Evolutionary conservation across 2,329 filamentous ascomycete genomes (phyloP).

Genomic region (Fusarium ambrosium): DNA sequence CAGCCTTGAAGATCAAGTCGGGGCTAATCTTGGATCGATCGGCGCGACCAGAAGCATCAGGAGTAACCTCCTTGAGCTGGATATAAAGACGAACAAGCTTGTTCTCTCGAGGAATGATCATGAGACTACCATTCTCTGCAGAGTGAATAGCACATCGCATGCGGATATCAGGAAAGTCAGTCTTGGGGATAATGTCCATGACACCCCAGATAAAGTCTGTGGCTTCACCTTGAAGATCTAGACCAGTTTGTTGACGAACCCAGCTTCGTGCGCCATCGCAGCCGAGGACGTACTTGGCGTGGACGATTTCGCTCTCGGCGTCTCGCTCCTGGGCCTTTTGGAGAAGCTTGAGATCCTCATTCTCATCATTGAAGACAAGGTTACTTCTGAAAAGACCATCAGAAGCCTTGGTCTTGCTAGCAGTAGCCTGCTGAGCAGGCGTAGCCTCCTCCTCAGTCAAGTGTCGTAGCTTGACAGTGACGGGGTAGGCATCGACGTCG

Average conservation of each 20-base stretch:
- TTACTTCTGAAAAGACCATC: slow-evolving; percentile 73
- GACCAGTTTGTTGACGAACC: slow-evolving; percentile 69
- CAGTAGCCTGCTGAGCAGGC: slow-evolving; percentile 7
- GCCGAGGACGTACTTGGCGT: slow-evolving; percentile 72
- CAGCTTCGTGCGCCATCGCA: slow-evolving; percentile 78
- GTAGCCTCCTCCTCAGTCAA: slow-evolving; percentile 48
- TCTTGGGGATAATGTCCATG: slow-evolving; percentile 57
- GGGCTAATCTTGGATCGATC: slow-evolving; percentile 74
- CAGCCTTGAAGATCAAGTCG: slow-evolving; percentile 72
- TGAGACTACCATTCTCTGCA: slow-evolving; percentile 67
- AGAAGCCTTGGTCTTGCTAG: slow-evolving; percentile 29
- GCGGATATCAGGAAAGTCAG: slow-evolving; percentile 72
- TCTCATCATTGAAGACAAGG: slow-evolving; percentile 66
- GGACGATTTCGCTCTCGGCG: slow-evolving; percentile 47
- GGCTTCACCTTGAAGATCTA: slow-evolving; percentile 65
- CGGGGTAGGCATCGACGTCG: slow-evolving; percentile 68
- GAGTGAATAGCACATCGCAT: slow-evolving; percentile 71
- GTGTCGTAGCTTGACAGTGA: slow-evolving; percentile 70
- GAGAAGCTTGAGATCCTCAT: slow-evolving; percentile 58
- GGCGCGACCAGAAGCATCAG: slow-evolving; percentile 51
- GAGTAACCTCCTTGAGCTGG: slow-evolving; percentile 66
- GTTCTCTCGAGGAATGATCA: slow-evolving; percentile 75
- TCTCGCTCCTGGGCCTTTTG: slow-evolving; percentile 41
- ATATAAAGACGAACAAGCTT: slow-evolving; percentile 75
- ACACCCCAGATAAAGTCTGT: slow-evolving; percentile 68